Base-by-base conservation (phyloP, 169 alveolate species). In the Plasmodium relictum region DNA sequence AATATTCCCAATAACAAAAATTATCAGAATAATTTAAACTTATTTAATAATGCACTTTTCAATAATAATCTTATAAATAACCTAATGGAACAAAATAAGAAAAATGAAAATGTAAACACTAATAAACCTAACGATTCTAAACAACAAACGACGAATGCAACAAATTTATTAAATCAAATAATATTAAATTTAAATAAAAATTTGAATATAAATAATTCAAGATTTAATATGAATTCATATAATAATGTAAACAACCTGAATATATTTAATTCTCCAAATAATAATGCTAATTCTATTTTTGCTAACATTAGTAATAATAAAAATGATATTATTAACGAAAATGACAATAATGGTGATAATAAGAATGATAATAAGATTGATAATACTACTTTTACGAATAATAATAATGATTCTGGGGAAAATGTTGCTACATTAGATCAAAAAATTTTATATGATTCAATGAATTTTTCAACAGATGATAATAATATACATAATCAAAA, bases 121-220 rank as follows among this genome's bases (percentile, higher is more conserved):
- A 59, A 59, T 4, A 26, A 20, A 54, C 24, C 54, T 6, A 54
- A 31, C 44, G 16, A 31, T 3, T 31, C 39, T 31, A 31, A 31
- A 31, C n/a, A 50, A 50, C 0, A n/a, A n/a, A 6, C 14, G 6
- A 22, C 9, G 2, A 54, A 50, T 31, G 50, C 12, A 24, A 14
- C 76, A 7, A 78, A 62, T 39, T 9, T 58, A 58, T 14, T 50
- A 63, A 78, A 63, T 56, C 74, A 76, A n/a, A 54, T 62, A n/a
- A 63, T 76, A 9, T 48, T 48, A 66, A 76, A 66, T 76, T 20
- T 76, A 58, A 76, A 65, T 9, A 54, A 76, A 41, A 58, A 78
- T 48, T 26, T 78, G 61, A 54, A 42, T 66, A 37, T 48, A 20
- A 65, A 63, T 20, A 22, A 48, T 52, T 26, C 20, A 44, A 39